Conservation (phyloP, 1,284 basidiomycete genomes). For the Ganoderma resinaceum region DNA sequence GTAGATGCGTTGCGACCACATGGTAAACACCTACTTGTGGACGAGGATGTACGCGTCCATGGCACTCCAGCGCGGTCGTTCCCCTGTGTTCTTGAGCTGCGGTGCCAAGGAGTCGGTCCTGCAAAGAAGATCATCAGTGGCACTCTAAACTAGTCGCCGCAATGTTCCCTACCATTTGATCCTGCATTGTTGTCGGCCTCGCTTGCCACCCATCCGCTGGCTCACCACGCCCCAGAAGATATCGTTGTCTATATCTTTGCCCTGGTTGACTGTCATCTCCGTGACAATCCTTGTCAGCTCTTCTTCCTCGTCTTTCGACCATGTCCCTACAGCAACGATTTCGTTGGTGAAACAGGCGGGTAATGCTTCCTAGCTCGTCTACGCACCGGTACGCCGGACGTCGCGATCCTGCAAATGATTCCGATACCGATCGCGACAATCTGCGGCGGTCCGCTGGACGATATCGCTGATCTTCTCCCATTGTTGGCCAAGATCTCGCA, state of each 20-base stretch:
- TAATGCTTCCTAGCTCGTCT: background rate
- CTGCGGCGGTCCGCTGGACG: constrained; percentile 76
- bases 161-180: constrained; percentile 73
- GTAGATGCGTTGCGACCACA: background rate
- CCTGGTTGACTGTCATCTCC: constrained; percentile 72
- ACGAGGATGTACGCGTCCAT: constrained; percentile 81
- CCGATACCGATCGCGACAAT: constrained; percentile 85
- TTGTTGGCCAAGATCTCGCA: constrained; percentile 71
- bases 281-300: constrained; percentile 74
- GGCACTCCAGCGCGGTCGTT: constrained; percentile 73
- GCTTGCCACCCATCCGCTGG: constrained; percentile 73
- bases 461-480: constrained; percentile 78
- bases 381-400: constrained; percentile 31
- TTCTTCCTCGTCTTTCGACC: constrained; percentile 79
- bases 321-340: constrained; percentile 50
- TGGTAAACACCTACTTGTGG: constrained; percentile 65
- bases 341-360: background rate
- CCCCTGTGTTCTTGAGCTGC: constrained; percentile 71
- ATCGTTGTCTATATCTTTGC: constrained; percentile 74
- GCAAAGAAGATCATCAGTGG: background rate
- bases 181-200: constrained; percentile 82
- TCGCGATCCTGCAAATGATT: constrained; percentile 76
- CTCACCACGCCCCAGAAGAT: constrained; percentile 84
- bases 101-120: constrained; percentile 81
- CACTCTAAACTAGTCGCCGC: background rate